These are phyloP conservation scores for Penicillium lagena DNA, from an alignment of 495 filamentous ascomycete species.

Conservation along the genomic window DNA sequence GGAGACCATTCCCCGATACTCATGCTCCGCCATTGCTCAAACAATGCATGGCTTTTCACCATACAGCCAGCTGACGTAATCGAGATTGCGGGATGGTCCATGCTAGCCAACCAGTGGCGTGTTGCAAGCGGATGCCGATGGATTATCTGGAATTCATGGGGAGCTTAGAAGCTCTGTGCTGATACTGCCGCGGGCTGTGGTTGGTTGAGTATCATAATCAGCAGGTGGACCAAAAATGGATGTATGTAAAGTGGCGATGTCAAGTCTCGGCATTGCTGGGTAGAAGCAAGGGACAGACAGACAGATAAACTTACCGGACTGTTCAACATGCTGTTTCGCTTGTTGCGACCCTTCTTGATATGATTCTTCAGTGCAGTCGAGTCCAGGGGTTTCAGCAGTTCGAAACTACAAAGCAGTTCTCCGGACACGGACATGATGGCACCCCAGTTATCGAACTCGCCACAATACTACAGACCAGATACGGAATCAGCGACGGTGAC, in stretches of 20 bases:
- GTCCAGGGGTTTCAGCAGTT: constrained; percentile 92
- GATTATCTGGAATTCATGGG: too few relatives aligned
- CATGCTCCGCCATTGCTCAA: constrained; percentile 1
- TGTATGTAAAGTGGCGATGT: not conserved
- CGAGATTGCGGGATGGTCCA: too few relatives aligned
- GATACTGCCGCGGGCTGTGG: constrained; percentile 32
- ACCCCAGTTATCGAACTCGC: constrained; percentile 99
- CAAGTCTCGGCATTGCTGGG: constrained; percentile 19
- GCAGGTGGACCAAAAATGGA: not conserved
- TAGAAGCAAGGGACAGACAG: constrained; percentile 34
- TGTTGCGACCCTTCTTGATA: constrained; percentile 96
- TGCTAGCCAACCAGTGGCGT: too few relatives aligned
- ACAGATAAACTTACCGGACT: constrained; percentile 79
- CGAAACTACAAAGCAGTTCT: constrained; percentile 94
- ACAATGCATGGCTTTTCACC: not conserved
- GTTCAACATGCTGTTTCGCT: constrained; percentile 85
- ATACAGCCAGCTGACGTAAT: constrained; percentile 1
- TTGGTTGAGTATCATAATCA: constrained; percentile 6
- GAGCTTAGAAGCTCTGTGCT: constrained; percentile 31
- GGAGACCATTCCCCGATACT: too few relatives aligned
- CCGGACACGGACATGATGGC: constrained; percentile 96
- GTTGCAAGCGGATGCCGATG: constrained; percentile 1
- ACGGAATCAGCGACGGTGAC: constrained; percentile 8
- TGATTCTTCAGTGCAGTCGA: constrained; percentile 96
- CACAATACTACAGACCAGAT: constrained; percentile 68